A percentile compares a stretch with the other conserved stretches of the same genome.
Evolutionary conservation across 331 rosid species (phyloP).

Genomic region (Dryas integrifolia): DNA sequence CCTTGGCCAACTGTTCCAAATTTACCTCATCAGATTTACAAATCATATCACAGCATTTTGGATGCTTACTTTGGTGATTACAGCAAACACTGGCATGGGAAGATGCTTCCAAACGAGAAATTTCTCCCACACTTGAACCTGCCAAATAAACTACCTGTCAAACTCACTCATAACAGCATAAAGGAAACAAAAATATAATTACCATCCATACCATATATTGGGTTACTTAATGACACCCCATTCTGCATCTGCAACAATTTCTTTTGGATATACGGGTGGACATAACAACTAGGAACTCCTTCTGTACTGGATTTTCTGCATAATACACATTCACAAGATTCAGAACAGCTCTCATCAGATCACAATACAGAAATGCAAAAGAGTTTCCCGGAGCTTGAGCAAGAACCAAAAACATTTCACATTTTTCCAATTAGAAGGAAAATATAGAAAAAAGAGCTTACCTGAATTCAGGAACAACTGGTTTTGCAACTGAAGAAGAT

Average conservation of each 20-base stretch:
- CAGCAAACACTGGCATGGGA: conserved; percentile 45
- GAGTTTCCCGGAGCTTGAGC: background rate
- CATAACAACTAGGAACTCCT: conserved; percentile 38
- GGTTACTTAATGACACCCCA: conserved; percentile 35
- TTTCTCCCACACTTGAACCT: conserved; percentile 48
- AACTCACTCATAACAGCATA: conserved; percentile 23
- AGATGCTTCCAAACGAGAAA: conserved; percentile 40
- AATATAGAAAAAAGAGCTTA: conserved; percentile 31
- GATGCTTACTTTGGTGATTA: conserved; percentile 41
- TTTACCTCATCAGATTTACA: conserved; percentile 42
- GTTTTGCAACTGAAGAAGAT: conserved; percentile 34
- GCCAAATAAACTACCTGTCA: conserved; percentile 35
- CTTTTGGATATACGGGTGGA: conserved; percentile 57
- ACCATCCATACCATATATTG: conserved; percentile 38
- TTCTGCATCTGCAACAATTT: conserved; percentile 45
- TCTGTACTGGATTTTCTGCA: conserved; percentile 53
- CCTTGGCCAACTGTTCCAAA: conserved; percentile 46
- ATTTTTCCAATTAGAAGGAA: background rate
- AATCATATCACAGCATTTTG: conserved; percentile 30
- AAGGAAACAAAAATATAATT: conserved; percentile 23
- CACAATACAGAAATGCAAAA: background rate
- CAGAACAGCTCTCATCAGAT: conserved; percentile 11
- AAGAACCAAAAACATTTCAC: conserved; percentile 16
- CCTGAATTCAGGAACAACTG: conserved; percentile 38
- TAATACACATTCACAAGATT: conserved; percentile 21